Base-by-base conservation (phyloP, 2,329 filamentous ascomycete species). In the Bipolaris gigantea region DNA sequence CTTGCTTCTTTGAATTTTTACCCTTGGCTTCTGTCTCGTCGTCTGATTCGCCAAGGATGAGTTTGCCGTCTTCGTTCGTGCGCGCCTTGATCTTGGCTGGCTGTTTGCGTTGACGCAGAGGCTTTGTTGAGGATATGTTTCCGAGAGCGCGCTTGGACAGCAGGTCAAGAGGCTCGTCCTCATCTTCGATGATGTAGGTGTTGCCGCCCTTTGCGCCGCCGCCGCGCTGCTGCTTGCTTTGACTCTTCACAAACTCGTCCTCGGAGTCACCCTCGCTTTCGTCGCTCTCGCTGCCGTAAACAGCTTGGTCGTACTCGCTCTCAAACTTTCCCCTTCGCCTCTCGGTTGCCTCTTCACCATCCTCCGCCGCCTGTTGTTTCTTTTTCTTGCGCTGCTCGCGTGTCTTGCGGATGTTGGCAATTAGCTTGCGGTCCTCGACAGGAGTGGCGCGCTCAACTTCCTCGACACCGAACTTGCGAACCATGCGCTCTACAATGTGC, bases 401-500 rank as follows among this genome's bases (percentile, higher is more conserved):
- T 33, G 90, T 92, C 80, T 99, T 99, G 66, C 93, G 89, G 70
- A 99, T 97, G 70, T 97, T 97, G 69, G 87, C 83, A 36, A 99
- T 88, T 50, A 99, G 81, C 75, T 97, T 99, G 64, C 86, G 86
- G 76, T 97, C 93, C 19, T 85, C 85, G 67, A 95, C 90, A 3
- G 92, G 93, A 54, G 90, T 92, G 73, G 89, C 81, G 61, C 85
- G 84, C 75, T 94, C 90, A 11, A 99, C 84, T 27, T 85, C 76
- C 2, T 93, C 88, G 41, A 89, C 89, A 43, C 94, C 92, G 70
- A 97, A 97, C 52, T 93, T 86, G 43, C 93, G 86, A 19, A 97
- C 89, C 83, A 97, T 91, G 48, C 94, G 86, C 77, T 99, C 94
- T 15, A 99, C 79, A 60, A 99, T 97, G 71, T 97, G 92, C 85